Evolutionary conservation across 2,329 filamentous ascomycete genomes (phyloP).

Genomic region (Microsporum audouinii): DNA sequence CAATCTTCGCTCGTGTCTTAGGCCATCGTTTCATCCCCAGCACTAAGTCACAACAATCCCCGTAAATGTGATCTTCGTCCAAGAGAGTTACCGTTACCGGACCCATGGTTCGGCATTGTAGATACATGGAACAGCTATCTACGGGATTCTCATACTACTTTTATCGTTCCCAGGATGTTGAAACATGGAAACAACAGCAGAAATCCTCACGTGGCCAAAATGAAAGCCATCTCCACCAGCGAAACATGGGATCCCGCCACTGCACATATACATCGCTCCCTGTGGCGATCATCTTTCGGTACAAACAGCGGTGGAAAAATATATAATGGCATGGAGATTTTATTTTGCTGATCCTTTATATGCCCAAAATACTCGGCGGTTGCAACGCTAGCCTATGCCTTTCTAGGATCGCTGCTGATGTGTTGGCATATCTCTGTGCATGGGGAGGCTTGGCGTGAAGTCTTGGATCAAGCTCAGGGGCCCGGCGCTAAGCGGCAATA

Average conservation of each 20-base stretch:
- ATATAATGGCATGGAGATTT: neutral
- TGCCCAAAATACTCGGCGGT: neutral
- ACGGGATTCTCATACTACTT: neutral
- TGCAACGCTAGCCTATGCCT: neutral
- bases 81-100: neutral
- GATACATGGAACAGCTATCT: neutral
- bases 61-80: neutral
- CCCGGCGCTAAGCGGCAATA: neutral
- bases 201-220: neutral
- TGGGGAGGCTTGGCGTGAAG: neutral
- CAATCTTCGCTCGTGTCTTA: neutral
- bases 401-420: neutral
- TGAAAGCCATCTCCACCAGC: neutral
- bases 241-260: neutral
- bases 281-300: neutral
- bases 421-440: neutral
- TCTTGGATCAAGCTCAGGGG: neutral
- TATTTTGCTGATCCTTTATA: no score
- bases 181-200: neutral
- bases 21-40: neutral
- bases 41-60: no score
- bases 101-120: neutral
- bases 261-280: neutral
- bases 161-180: neutral
- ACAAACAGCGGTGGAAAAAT: neutral